Evolutionary conservation across 495 filamentous ascomycete species (phyloP), one percentile per base, ranked within the genome.

Genomic region (Alectoria sarmentosa): DNA sequence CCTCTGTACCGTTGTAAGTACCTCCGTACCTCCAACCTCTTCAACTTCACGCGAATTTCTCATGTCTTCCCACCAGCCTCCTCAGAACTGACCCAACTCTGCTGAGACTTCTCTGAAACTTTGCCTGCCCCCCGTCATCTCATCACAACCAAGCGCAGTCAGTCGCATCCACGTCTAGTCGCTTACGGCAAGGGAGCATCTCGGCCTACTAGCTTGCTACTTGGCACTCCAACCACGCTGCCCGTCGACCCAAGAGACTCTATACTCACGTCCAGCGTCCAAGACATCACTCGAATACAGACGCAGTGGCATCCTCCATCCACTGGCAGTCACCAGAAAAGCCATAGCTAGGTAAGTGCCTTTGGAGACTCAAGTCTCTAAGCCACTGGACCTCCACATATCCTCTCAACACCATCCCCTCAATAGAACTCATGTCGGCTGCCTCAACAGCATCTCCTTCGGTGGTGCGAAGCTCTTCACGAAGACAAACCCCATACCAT

Each of bases 391-490:
- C 30, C 19, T 42, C 23, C 26, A 23, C 38, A 44, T 14, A 26
- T 32, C 28, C 61, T 34, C 38, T 30, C 3, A 63, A 17, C 21
- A 44, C 14, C 19, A 28, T 44, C 34, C 49, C 41, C 48, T 34
- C 48, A 34, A 32, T 28, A 39, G 23, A 42, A 34, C 19, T 15
- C 8, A 69, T 69, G 68, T 69, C 68, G 39, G 62, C 68, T 48
- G 65, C 68, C 26, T 69, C 68, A 34, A 69, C 68, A 46, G 62
- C 46, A 41, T 52, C 68, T 36, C 68, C 68, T 2, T n/a, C 68
- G 19, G 48, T 72, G 38, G 66, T 64, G 54, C 70, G 68, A 30
- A 70, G 60, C 63, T 65, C 70, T 28, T 72, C 70, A 42, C 68
- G 70, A 38, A 42, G 66, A 55, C 68, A 70, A 36, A 44, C 58